Evolutionary conservation across 2,329 filamentous ascomycete species (phyloP).

Genomic region (Paraphaeosphaeria sporulosa): DNA sequence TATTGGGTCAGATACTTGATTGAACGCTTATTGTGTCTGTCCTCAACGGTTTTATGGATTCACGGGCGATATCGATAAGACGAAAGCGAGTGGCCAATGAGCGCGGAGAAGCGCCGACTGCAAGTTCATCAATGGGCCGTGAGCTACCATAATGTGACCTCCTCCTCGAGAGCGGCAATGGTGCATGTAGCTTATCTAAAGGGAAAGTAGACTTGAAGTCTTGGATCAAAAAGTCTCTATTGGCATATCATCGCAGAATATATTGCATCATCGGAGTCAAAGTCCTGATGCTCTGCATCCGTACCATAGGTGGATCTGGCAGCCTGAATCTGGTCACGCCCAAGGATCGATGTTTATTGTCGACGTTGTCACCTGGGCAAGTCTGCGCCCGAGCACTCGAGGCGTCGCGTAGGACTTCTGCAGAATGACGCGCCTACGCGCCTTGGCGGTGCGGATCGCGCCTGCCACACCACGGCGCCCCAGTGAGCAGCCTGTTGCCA

Average conservation of each 20-base stretch:
- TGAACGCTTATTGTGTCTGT: not conserved
- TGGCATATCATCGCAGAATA: too few relatives aligned
- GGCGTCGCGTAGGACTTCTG: conserved; percentile 7
- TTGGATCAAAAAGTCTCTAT: too few relatives aligned
- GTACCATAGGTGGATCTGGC: too few relatives aligned
- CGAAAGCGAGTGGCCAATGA: not conserved
- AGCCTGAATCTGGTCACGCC: too few relatives aligned
- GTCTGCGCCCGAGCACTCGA: not conserved
- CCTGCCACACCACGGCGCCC: not conserved
- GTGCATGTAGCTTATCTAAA: too few relatives aligned
- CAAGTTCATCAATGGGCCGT: too few relatives aligned
- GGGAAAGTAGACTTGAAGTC: too few relatives aligned
- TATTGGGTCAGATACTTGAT: not conserved
- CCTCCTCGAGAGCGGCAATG: too few relatives aligned
- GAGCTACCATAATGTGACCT: too few relatives aligned
- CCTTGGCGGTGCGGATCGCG: conserved; percentile 9
- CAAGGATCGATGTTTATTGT: not conserved
- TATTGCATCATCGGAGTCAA: too few relatives aligned
- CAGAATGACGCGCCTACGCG: conserved; percentile 7
- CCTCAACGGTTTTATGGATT: not conserved
- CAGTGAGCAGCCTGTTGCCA: not conserved
- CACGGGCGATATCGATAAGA: not conserved
- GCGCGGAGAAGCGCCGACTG: not conserved
- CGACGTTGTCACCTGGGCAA: not conserved
- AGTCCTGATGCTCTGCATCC: too few relatives aligned